phyloP scores from a whole-genome alignment of 495 filamentous ascomycete species.

The Neurospora sp. region DNA sequence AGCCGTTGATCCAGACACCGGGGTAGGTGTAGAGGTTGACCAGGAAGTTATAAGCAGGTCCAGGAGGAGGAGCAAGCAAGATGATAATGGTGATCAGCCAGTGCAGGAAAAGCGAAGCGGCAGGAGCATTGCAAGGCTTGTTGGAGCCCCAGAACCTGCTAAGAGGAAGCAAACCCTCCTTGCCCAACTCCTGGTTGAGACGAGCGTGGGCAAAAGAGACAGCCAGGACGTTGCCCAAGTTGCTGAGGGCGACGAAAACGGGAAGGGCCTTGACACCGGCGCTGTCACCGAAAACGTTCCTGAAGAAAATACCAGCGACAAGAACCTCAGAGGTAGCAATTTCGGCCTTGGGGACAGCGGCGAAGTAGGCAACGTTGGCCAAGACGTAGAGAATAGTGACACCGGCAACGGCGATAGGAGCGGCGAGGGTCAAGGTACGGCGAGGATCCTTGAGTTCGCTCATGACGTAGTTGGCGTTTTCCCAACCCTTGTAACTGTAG shows the following conservation, averaged over 20 bases:
- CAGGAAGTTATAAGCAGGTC: slow-evolving; percentile 28
- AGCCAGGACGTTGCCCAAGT: slow-evolving; percentile 47
- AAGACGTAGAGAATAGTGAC: slow-evolving; percentile 53
- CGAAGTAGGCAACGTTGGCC: slow-evolving; percentile 54
- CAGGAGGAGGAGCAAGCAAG: slow-evolving; percentile 35
- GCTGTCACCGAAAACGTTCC: slow-evolving; percentile 32
- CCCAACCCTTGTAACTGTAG: slow-evolving; percentile 39
- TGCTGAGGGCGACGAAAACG: slow-evolving; percentile 50
- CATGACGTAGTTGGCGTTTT: slow-evolving; percentile 42
- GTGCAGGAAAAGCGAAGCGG: slow-evolving; percentile 37
- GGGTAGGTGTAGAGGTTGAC: slow-evolving; percentile 34
- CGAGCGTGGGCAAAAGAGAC: slow-evolving; percentile 45
- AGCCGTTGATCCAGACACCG: slow-evolving; percentile 37
- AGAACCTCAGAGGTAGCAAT: slow-evolving; percentile 38
- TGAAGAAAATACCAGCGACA: slow-evolving; percentile 38
- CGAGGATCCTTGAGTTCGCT: slow-evolving; percentile 50
- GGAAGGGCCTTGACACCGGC: slow-evolving; percentile 37
- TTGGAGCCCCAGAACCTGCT: slow-evolving; percentile 43
- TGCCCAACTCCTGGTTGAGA: slow-evolving; percentile 58
- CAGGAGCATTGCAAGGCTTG: slow-evolving; percentile 45
- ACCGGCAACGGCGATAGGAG: slow-evolving; percentile 45
- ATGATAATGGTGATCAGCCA: slow-evolving; percentile 38
- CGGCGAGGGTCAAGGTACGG: slow-evolving; percentile 52
- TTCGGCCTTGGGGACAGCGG: slow-evolving; percentile 34
- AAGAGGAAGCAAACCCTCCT: slow-evolving; percentile 55